Evolutionary conservation across 2,329 filamentous ascomycete species (phyloP).

Genomic region (Pestalotiopsis sp.): DNA sequence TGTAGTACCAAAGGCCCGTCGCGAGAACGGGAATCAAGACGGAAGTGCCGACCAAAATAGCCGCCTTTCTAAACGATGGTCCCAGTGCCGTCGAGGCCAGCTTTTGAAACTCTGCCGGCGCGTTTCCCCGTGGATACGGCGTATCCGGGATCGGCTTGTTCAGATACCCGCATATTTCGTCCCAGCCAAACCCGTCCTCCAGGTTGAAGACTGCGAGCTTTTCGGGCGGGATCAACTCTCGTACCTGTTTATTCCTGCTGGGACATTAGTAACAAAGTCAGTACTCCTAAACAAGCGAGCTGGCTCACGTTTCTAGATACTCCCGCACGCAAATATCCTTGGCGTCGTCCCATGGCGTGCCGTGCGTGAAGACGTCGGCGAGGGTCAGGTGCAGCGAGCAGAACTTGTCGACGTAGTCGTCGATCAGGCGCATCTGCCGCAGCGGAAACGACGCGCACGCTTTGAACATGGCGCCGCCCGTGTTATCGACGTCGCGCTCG

Average conservation of each 20-base stretch:
- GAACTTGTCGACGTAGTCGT: slow-evolving; percentile 18
- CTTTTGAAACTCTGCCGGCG: slow-evolving; percentile 26
- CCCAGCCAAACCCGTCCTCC: slow-evolving; percentile 36
- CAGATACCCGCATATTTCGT: slow-evolving; percentile 34
- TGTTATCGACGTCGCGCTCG: slow-evolving; percentile 29
- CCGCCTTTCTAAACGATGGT: slow-evolving; percentile 8
- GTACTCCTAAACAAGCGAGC: no score
- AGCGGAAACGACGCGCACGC: slow-evolving; percentile 24
- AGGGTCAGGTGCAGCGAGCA: slow-evolving; percentile 16
- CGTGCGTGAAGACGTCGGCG: slow-evolving; percentile 14
- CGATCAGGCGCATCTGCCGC: slow-evolving; percentile 21
- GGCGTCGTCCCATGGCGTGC: slow-evolving; percentile 15
- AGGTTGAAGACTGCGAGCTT: slow-evolving; percentile 29
- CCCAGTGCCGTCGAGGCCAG: slow-evolving; percentile 14
- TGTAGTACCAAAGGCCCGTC: background rate
- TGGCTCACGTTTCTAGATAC: slow-evolving; percentile 11
- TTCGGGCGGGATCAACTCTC: slow-evolving; percentile 24
- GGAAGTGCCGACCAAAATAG: background rate
- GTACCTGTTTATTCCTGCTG: no score
- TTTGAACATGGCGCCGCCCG: slow-evolving; percentile 15
- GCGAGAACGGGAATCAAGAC: background rate
- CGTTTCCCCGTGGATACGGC: slow-evolving; percentile 30
- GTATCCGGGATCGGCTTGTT: slow-evolving; percentile 27
- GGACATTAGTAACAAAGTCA: no score
- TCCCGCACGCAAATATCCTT: slow-evolving; percentile 14